Evolutionary conservation across 2,329 filamentous ascomycete species (phyloP).

Genomic region (Cordyceps pruinosa): DNA sequence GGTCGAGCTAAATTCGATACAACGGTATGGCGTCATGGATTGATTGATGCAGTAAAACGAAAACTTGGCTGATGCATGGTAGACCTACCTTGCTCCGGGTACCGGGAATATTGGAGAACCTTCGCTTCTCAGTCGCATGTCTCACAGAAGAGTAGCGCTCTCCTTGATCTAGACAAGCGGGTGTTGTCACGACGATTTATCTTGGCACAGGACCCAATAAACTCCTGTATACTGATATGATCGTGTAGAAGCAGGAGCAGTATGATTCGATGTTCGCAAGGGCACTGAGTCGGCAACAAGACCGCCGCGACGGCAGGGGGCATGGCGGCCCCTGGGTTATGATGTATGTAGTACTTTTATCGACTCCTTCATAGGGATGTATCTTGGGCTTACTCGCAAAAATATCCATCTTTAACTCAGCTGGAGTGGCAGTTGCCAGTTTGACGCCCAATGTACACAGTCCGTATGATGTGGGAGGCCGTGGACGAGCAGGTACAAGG

Average conservation of each 20-base stretch:
- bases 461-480: background rate
- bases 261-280: background rate
- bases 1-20: background rate
- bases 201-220: background rate
- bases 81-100: background rate
- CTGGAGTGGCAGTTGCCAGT: background rate
- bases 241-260: background rate
- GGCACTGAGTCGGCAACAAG: background rate
- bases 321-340: background rate
- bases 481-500: background rate
- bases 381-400: background rate
- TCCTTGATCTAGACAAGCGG: background rate
- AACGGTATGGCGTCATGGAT: background rate
- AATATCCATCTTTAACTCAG: background rate
- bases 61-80: background rate
- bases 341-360: background rate
- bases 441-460: background rate
- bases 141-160: background rate
- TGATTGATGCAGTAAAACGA: background rate
- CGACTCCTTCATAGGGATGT: background rate
- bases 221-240: background rate
- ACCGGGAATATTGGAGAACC: background rate
- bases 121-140: background rate
- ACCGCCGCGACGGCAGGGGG: background rate
- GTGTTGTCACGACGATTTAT: background rate